Evolutionary conservation across 371 early-diverging fungal genomes (phyloP), one percentile per base, ranked within the genome.

Genomic region (Catenaria anguillulae): DNA sequence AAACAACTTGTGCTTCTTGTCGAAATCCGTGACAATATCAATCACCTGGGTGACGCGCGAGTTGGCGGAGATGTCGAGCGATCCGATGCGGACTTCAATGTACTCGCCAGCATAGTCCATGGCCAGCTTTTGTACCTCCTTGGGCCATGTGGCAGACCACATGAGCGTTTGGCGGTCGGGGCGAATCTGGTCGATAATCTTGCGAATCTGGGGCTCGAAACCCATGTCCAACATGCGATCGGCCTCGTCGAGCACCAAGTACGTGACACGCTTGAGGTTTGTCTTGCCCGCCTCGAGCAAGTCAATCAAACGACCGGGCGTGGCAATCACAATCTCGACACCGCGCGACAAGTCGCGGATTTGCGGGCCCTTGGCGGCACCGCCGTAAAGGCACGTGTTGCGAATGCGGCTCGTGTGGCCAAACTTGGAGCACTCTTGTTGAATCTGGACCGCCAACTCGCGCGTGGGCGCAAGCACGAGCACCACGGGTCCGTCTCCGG

Each of bases 81-180:
- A 73, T 48, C 99, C 99, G 63, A 99, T 89, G 65, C 90, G 97
- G 55, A 99, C 97, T 74, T 99, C 98, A 73, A 98, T 97, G 70
- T 85, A 96, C 67, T 98, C 93, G 36, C 85, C 85, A 68, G 98
- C 80, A 71, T 92, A 99, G 65, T 89, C 90, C 56, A 86, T 80
- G 33, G 99, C 98, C 19, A 99, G 82, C 55, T 79, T 76, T 68
- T 92, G 86, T 13, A 99, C 99, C 66, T 92, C 91, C 80, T 90
- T 93, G 62, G 99, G 99, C 99, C 98, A 98, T 12, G 99, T 99
- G 12, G 99, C 99, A 75, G 91, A 90, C 97, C 98, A 99, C 98
- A 99, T 97, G 45, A 99, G 85, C 23, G 98, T 98, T 75, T 99
- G 99, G 68, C 98, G 78, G 66, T 98, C 93, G 58, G 93, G 95